A percentile compares a stretch with the other conserved stretches of the same genome.
Evolutionary conservation across 371 early-diverging fungal genomes (phyloP).

Genomic region (Saksenaea oblongispora): DNA sequence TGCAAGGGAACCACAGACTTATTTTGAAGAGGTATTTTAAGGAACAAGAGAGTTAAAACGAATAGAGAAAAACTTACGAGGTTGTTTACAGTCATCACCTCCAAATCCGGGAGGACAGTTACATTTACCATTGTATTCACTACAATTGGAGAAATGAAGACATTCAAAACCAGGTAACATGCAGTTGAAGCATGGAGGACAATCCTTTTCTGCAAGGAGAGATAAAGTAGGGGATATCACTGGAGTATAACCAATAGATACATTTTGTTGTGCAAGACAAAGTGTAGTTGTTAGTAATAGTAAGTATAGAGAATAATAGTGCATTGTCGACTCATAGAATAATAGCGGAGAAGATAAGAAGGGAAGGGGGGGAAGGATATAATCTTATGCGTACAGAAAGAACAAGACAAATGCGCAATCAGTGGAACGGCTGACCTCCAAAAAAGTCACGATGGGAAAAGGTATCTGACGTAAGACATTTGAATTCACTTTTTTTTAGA

Average conservation of each 20-base stretch:
- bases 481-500: background rate
- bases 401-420: background rate
- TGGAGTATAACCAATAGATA: background rate
- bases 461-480: background rate
- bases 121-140: constrained; percentile 78
- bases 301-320: constrained; percentile 2
- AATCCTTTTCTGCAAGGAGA: constrained; percentile 43
- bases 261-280: background rate
- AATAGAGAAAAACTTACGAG: constrained; percentile 51
- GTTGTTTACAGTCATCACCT: constrained; percentile 83
- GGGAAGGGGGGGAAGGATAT: background rate
- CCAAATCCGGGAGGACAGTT: constrained; percentile 87
- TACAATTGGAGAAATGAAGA: constrained; percentile 81
- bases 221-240: background rate
- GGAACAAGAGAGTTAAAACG: background rate
- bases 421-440: background rate
- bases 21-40: background rate
- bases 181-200: constrained; percentile 88
- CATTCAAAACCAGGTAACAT: constrained; percentile 74
- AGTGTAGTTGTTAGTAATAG: background rate
- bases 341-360: background rate
- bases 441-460: background rate
- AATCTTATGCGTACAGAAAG: background rate
- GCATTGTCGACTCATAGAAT: constrained; percentile 7
- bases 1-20: constrained; percentile 69